Conservation (phyloP, 164 flowering plant species). For the Saururus chinensis region DNA sequence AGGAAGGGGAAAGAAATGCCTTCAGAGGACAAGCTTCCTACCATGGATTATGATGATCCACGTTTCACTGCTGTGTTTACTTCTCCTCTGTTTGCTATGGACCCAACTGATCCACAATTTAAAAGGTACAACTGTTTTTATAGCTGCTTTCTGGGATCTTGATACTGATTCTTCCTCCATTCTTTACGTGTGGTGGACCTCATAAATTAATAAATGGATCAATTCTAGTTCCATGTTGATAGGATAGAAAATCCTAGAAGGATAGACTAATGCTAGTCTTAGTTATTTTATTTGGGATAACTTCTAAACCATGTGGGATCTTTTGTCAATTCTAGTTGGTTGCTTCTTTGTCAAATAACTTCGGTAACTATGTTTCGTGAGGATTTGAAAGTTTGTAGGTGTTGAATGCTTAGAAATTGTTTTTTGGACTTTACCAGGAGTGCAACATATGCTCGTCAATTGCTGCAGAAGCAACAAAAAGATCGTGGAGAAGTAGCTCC, state of each 20-base stretch:
- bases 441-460: conserved; percentile 63
- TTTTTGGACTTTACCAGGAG: conserved; percentile 48
- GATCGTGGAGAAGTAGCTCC: conserved; percentile 11
- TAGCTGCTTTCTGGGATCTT: background rate
- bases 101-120: conserved; percentile 87
- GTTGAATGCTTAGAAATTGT: background rate
- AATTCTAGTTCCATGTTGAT: background rate
- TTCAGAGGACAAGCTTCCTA: conserved; percentile 56
- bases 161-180: too few species aligned
- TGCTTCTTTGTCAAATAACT: background rate
- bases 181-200: too few species aligned
- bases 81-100: conserved; percentile 60
- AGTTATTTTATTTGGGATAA: background rate
- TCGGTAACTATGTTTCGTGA: background rate
- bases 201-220: background rate
- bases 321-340: background rate
- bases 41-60: conserved; percentile 45
- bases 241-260: too few species aligned
- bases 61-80: conserved; percentile 55
- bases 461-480: conserved; percentile 35
- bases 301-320: background rate
- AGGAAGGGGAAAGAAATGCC: conserved; percentile 38
- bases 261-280: background rate
- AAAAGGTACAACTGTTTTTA: conserved; percentile 41
- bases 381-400: background rate